Conservation (phyloP, 129 eudicot genomes). For the Apium graveolens region DNA sequence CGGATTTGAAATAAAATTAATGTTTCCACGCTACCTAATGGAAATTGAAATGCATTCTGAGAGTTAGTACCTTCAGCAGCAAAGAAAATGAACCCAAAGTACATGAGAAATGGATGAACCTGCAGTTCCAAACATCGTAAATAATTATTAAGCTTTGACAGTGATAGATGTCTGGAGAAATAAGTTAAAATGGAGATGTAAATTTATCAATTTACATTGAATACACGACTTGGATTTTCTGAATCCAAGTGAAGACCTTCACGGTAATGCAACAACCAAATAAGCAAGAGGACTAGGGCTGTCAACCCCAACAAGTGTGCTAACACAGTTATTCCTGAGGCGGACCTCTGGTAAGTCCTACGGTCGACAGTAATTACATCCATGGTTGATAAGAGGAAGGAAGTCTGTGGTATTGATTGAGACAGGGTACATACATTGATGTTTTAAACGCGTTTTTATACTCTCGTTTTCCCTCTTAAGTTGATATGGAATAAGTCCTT, state of each 20-base stretch:
- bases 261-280: constrained; percentile 82
- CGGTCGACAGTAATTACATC: constrained; percentile 20
- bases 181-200: neutral
- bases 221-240: constrained; percentile 38
- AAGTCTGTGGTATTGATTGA: neutral
- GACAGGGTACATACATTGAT: neutral
- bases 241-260: constrained; percentile 68
- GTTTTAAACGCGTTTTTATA: constrained; percentile 11
- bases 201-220: constrained; percentile 37
- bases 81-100: constrained; percentile 74
- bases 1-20: no score
- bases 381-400: constrained; percentile 19
- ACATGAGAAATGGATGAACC: constrained; percentile 95
- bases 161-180: neutral
- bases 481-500: neutral
- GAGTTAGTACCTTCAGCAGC: constrained; percentile 66
- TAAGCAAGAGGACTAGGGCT: constrained; percentile 61
- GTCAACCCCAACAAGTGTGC: constrained; percentile 71
- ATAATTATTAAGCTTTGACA: neutral
- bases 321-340: constrained; percentile 36
- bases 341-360: constrained; percentile 26
- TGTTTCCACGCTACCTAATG: no score
- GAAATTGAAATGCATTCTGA: neutral
- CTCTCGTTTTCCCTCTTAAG: neutral
- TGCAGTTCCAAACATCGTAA: constrained; percentile 15